Evolutionary conservation across 257 asterid species (phyloP).

Genomic region (Linderniella brevidens): DNA sequence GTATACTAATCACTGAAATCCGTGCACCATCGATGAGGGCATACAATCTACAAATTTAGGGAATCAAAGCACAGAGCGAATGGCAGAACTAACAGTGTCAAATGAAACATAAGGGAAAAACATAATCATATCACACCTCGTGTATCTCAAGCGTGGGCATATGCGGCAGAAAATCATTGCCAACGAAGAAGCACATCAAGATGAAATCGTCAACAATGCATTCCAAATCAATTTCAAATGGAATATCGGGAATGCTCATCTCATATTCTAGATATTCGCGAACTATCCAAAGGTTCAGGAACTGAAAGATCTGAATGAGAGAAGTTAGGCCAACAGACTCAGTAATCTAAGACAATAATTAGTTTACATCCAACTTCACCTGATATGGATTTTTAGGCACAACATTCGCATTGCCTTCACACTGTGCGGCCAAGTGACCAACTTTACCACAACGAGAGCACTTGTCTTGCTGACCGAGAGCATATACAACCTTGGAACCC

Average conservation of each 20-base stretch:
- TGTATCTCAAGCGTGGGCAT: constrained; percentile 99
- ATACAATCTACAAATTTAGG: too few relatives aligned
- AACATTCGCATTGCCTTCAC: constrained; percentile 81
- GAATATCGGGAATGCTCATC: constrained; percentile 81
- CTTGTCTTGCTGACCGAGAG: constrained; percentile 94
- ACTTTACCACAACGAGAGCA: constrained; percentile 94
- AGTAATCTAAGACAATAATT: too few relatives aligned
- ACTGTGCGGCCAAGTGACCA: constrained; percentile 84
- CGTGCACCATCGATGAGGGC: too few relatives aligned
- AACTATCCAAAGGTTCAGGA: constrained; percentile 83
- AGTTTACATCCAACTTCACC: constrained; percentile 17
- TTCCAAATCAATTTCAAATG: constrained; percentile 68
- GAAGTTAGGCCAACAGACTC: not conserved
- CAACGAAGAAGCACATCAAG: constrained; percentile 93
- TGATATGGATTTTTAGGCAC: constrained; percentile 87
- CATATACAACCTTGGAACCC: constrained; percentile 57
- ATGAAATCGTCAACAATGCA: constrained; percentile 83
- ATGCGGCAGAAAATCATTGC: constrained; percentile 95
- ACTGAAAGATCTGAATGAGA: constrained; percentile 34
- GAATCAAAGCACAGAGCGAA: too few relatives aligned
- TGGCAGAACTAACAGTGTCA: too few relatives aligned
- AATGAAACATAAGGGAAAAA: not conserved
- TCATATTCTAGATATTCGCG: constrained; percentile 90
- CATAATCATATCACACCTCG: constrained; percentile 43
- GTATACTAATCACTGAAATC: too few relatives aligned